Base-by-base conservation (phyloP, 164 flowering plant genomes). In the Dillenia turbinata region DNA sequence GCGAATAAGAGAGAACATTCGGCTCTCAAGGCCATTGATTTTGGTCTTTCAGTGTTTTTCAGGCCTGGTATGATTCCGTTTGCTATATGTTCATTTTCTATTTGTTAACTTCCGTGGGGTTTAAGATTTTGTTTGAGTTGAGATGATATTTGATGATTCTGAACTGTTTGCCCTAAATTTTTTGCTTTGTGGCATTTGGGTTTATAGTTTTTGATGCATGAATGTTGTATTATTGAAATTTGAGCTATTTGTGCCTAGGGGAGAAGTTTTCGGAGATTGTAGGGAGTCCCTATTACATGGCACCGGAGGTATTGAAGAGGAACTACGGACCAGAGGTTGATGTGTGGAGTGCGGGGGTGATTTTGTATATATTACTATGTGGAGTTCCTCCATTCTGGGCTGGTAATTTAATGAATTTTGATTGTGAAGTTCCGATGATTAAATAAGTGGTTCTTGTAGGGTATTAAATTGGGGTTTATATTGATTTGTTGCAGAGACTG, bases 271-370 rank as follows among this genome's bases (percentile, higher is more conserved):
- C 93, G 3, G 99, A 94, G 86, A 91, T 94, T 59, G 99, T 94
- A 54, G 99, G 99, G 60, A 94, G 99, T 78, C 99, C 99, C 0
- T 94, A 94, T 66, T 94, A 94, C 47, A 94, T 94, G 99, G 99
- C 97, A 10, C 99, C 99, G 3, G 99, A 94, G 75, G 98, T 94
- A 15, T 65, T 94, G 83, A 91, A 77, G 79, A 58, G 97, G 66
- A 89, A 91, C 69, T 94, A 94, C 68, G 99, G 96, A 22, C 93
- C 87, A 9, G 96, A 90, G 72, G 86, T 90, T 46, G 96, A 90
- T 80, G 73, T 87, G 47, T 89, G 96, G 96, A 89, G 96, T 50
- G 81, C 96, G 2, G 96, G 96, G 17, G 96, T 89, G 61, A 87
- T 89, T 56, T 76, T 89, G 33, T 89, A 89, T 63, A 89, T 89